Conservation (phyloP, 352 stramenopile genomes). For the Pythium monospermum region DNA sequence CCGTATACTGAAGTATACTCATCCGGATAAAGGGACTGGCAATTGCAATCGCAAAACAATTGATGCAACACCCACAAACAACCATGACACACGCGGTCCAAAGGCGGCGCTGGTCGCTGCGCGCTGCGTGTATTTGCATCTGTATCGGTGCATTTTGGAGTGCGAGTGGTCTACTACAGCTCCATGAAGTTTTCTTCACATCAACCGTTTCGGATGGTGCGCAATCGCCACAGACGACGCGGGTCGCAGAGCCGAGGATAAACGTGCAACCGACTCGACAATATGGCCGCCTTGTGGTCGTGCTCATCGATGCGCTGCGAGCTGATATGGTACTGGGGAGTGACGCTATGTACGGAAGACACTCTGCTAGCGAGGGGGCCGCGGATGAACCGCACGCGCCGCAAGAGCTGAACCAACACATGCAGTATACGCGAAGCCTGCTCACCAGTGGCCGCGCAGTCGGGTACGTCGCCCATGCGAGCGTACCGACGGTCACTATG, state of each 20-base stretch:
- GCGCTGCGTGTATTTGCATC: neutral
- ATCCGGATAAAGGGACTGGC: too few species aligned
- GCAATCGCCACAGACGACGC: neutral
- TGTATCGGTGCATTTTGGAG: constrained; percentile 24
- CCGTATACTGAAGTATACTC: too few species aligned
- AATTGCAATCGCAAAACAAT: too few species aligned
- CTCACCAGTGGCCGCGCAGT: constrained; percentile 44
- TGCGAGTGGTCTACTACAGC: constrained; percentile 21
- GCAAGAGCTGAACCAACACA: constrained; percentile 55
- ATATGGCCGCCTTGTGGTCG: constrained; percentile 81
- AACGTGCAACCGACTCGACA: constrained; percentile 7
- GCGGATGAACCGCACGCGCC: neutral
- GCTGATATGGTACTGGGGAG: constrained; percentile 86
- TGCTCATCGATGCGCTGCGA: constrained; percentile 83
- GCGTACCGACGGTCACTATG: constrained; percentile 87
- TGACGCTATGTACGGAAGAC: constrained; percentile 32
- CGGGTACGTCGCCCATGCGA: constrained; percentile 74
- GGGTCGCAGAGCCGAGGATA: neutral
- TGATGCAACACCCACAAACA: constrained; percentile 1
- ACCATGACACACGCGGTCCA: neutral
- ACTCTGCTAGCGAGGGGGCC: neutral
- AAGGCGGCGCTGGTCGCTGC: constrained; percentile 2
- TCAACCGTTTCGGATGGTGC: neutral
- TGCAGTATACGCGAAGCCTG: constrained; percentile 58
- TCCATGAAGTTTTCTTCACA: constrained; percentile 27